phyloP scores from a whole-genome alignment of 768 basidiomycete species.

The Terana coerulea region DNA sequence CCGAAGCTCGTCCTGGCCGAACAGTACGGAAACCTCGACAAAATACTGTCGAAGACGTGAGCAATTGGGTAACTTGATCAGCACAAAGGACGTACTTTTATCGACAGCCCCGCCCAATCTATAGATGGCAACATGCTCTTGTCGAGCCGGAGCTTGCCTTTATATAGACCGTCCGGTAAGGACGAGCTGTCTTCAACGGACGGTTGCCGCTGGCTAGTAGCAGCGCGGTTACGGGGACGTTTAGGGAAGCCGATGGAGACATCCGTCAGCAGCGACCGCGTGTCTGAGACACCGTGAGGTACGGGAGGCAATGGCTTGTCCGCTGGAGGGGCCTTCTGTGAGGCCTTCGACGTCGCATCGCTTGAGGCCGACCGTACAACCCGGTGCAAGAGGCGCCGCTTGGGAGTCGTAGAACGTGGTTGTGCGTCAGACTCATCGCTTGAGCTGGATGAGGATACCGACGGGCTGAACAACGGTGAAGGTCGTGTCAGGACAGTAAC shows the following conservation, averaged over 20 bases:
- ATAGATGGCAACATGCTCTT: conserved; percentile 61
- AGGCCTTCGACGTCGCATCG: not conserved
- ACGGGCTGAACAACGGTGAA: conserved; percentile 34
- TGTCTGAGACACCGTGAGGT: conserved; percentile 34
- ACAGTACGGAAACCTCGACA: conserved; percentile 63
- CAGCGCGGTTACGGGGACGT: conserved; percentile 47
- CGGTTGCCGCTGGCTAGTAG: conserved; percentile 37
- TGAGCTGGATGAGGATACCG: conserved; percentile 18
- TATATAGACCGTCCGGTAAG: conserved; percentile 67
- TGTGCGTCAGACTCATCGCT: conserved; percentile 41
- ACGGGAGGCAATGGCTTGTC: conserved; percentile 27
- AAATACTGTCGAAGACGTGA: conserved; percentile 50
- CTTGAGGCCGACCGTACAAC: conserved; percentile 22
- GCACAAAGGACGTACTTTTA: conserved; percentile 47
- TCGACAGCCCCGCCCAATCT: conserved; percentile 62
- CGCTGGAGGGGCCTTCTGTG: not conserved
- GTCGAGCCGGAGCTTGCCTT: conserved; percentile 50
- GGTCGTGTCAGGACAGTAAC: conserved; percentile 47
- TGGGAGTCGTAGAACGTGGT: conserved; percentile 9
- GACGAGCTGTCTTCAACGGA: conserved; percentile 41
- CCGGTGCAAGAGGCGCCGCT: conserved; percentile 29
- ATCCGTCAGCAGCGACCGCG: conserved; percentile 43
- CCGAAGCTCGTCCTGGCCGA: conserved; percentile 59
- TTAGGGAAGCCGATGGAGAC: conserved; percentile 71
- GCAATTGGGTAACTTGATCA: not conserved